These are phyloP conservation scores for Talaromyces verruculosus DNA, from an alignment of 2,329 filamentous ascomycete species.

Conservation along the genomic window DNA sequence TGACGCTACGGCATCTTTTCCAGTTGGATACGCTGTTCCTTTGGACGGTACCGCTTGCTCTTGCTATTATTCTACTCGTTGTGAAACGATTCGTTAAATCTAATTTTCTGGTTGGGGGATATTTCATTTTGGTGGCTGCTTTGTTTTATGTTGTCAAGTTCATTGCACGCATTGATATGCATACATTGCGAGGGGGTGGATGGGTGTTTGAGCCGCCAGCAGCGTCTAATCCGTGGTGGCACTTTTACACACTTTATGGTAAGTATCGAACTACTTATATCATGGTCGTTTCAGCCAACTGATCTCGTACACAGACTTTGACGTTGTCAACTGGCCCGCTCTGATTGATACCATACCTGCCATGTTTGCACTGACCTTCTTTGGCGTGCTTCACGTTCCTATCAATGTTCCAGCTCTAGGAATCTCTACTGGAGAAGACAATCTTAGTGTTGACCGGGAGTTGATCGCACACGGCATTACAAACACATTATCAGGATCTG, in stretches of 20 bases:
- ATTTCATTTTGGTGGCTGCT: slow-evolving; percentile 75
- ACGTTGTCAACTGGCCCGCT: slow-evolving; percentile 77
- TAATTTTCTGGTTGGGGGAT: slow-evolving; percentile 81
- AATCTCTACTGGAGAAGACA: slow-evolving; percentile 86
- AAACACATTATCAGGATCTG: slow-evolving; percentile 82
- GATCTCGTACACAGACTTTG: slow-evolving; percentile 61
- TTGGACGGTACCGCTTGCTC: slow-evolving; percentile 75
- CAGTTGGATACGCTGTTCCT: slow-evolving; percentile 71
- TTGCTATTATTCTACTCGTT: slow-evolving; percentile 74
- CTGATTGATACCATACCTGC: slow-evolving; percentile 82
- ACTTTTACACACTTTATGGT: slow-evolving; percentile 96
- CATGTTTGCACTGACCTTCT: slow-evolving; percentile 96
- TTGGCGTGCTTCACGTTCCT: slow-evolving; percentile 92
- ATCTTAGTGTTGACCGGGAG: slow-evolving; percentile 86
- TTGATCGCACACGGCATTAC: slow-evolving; percentile 90
- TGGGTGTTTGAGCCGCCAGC: slow-evolving; percentile 92
- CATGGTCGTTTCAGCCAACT: background rate
- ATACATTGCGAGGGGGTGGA: slow-evolving; percentile 67
- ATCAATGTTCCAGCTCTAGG: slow-evolving; percentile 96
- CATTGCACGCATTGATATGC: slow-evolving; percentile 63
- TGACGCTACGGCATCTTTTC: slow-evolving; percentile 73
- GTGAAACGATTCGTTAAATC: slow-evolving; percentile 74
- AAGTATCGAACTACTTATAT: slow-evolving; percentile 40
- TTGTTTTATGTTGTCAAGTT: slow-evolving; percentile 54
- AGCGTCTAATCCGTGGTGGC: slow-evolving; percentile 88